Evolutionary conservation across 2,329 filamentous ascomycete genomes (phyloP).

Genomic region (Massarina eburnea): DNA sequence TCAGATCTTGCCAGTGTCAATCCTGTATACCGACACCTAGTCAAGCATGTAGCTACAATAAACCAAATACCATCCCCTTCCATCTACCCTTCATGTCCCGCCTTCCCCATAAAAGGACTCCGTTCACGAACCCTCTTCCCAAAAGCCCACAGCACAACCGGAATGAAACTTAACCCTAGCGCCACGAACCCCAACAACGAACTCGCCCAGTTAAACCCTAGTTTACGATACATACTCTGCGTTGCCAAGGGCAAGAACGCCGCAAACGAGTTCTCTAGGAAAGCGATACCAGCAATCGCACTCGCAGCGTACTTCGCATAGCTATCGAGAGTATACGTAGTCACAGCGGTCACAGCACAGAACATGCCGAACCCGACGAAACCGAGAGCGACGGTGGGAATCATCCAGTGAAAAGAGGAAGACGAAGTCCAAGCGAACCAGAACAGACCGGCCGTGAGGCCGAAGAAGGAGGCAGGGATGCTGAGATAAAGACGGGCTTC

Average conservation of each 20-base stretch:
- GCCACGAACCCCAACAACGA: slow-evolving; percentile 50
- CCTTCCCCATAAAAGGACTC: slow-evolving; percentile 44
- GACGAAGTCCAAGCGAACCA: slow-evolving; percentile 55
- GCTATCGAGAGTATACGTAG: slow-evolving; percentile 54
- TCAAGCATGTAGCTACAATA: too few species aligned
- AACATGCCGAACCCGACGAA: slow-evolving; percentile 55
- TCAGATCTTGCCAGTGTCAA: too few species aligned
- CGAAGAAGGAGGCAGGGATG: slow-evolving; percentile 48
- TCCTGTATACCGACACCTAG: too few species aligned
- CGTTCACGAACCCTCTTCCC: slow-evolving; percentile 44
- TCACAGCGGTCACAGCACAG: slow-evolving; percentile 49
- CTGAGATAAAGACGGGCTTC: slow-evolving; percentile 51
- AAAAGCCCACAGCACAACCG: slow-evolving; percentile 48
- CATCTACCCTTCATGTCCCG: slow-evolving; percentile 16
- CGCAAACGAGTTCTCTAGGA: slow-evolving; percentile 53
- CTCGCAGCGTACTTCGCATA: slow-evolving; percentile 55
- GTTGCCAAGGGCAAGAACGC: slow-evolving; percentile 53
- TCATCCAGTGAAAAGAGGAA: slow-evolving; percentile 49
- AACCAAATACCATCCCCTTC: too few species aligned
- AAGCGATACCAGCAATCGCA: slow-evolving; percentile 51
- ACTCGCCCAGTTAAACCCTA: slow-evolving; percentile 55
- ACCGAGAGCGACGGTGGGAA: slow-evolving; percentile 49
- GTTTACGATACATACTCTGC: slow-evolving; percentile 49
- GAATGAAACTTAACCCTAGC: slow-evolving; percentile 47
- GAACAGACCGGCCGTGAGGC: slow-evolving; percentile 53